Evolutionary conservation across 1,284 basidiomycete species (phyloP), one percentile per base, ranked within the genome.

Genomic region (Pyrrhoderma lamaoense): DNA sequence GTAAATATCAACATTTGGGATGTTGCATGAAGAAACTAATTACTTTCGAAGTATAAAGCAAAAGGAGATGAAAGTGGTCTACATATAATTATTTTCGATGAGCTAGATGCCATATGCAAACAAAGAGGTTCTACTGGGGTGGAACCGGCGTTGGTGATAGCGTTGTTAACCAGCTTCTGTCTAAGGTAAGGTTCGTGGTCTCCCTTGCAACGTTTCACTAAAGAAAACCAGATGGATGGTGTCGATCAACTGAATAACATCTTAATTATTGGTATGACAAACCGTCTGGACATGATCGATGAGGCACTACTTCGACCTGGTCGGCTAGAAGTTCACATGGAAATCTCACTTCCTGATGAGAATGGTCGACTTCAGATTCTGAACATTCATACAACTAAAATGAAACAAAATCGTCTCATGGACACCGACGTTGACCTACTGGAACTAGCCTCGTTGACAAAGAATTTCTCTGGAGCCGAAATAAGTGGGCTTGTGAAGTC

Each of bases 21-120:
- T 11, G 47, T 34, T 43, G 55, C 1, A 37, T 50, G 14, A 8
- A 47, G 46, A n/a, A 47, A 18, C 19, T 43, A 13, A 31, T 31
- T 11, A 31, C 5, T 5, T 31, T 16, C 25, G n/a, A 44, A 92
- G 89, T 97, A 95, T 72, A 98, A 97, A 68, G 90, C 89, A 59
- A 98, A 98, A 70, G 91, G 89, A n/a, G 95, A 99, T 62, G 95
- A 98, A 61, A 95, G 91, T 66, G 94, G 92, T 3, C 72, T 99
- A 51, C 96, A 99, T 67, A 99, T 99, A 70, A 98, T 99, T 72
- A 99, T 99, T 58, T 98, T 99, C 64, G 96, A 99, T 67, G 96
- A 99, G 70, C 71, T 99, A 60, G 96, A 99, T 66, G 96, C 96
- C 9, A 93, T 99, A 60, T 98, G 94, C 77, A 97, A 98, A 67